Evolutionary conservation across 78 protist genomes (phyloP).

Genomic region (Dictyostelium firmibasis): DNA sequence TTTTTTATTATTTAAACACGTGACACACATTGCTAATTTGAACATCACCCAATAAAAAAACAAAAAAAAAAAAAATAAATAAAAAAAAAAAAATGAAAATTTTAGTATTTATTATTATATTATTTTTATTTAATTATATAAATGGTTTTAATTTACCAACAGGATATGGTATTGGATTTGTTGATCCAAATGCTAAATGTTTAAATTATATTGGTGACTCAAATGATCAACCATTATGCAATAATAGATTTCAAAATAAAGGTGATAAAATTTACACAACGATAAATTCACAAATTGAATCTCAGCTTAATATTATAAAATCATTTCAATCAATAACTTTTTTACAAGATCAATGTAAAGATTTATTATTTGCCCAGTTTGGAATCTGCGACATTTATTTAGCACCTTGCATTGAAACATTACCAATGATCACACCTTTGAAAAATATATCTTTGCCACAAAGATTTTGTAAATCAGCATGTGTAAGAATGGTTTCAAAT

Average conservation of each 20-base stretch:
- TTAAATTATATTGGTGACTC: not conserved
- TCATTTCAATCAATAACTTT: not conserved
- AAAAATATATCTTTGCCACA: not conserved
- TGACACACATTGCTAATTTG: too few relatives aligned
- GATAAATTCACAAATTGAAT: not conserved
- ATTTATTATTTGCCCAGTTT: not conserved
- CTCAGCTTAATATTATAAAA: not conserved
- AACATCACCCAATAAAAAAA: too few relatives aligned
- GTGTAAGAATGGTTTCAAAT: not conserved
- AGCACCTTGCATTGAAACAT: not conserved
- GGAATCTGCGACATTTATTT: not conserved
- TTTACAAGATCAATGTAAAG: not conserved
- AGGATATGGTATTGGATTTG: not conserved
- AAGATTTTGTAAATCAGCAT: slow-evolving; percentile 9
- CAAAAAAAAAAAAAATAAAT: not conserved
- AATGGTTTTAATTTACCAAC: not conserved
- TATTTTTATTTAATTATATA: not conserved
- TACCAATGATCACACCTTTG: not conserved
- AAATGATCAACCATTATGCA: not conserved
- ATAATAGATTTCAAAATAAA: not conserved
- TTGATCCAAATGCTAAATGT: not conserved
- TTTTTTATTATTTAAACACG: too few relatives aligned
- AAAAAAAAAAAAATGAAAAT: not conserved
- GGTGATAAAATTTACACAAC: not conserved
- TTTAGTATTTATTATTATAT: not conserved